A percentile compares a stretch with the other conserved stretches of the same genome.
Evolutionary conservation across 139 green algal genomes (phyloP).

Genomic region (Ostreobium quekettii): DNA sequence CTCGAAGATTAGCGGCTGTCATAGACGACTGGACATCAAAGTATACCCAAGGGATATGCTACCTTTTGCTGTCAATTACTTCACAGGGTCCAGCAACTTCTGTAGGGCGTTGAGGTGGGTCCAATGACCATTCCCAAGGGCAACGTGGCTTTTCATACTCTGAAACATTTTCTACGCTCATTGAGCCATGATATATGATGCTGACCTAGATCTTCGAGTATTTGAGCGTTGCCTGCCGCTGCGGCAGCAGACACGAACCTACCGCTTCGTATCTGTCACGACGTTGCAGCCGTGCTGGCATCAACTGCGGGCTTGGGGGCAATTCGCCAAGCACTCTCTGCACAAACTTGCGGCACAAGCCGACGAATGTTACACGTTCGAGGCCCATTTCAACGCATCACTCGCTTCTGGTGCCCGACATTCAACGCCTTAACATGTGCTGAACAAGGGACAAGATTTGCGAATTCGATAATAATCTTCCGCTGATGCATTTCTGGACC

Average conservation of each 20-base stretch:
- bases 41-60: constrained; percentile 26
- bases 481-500: neutral
- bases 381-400: too few relatives aligned
- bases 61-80: constrained; percentile 36
- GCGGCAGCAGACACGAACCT: too few relatives aligned
- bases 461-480: neutral
- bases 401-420: too few relatives aligned
- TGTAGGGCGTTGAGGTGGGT: constrained; percentile 29
- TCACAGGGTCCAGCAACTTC: constrained; percentile 26
- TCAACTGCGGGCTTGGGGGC: too few relatives aligned
- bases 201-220: too few relatives aligned
- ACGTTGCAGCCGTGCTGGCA: too few relatives aligned
- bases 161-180: neutral
- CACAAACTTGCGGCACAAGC: neutral
- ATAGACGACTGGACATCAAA: constrained; percentile 56
- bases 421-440: too few relatives aligned
- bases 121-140: neutral
- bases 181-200: too few relatives aligned
- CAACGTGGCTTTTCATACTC: neutral
- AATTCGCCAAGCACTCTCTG: neutral
- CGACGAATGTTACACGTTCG: neutral
- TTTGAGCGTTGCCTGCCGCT: too few relatives aligned
- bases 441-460: too few relatives aligned
- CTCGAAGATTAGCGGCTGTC: constrained; percentile 9
- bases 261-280: too few relatives aligned